These are phyloP conservation scores for Beauveria scarabaeidicola DNA, from an alignment of 2,329 filamentous ascomycete species.

Conservation along the genomic window DNA sequence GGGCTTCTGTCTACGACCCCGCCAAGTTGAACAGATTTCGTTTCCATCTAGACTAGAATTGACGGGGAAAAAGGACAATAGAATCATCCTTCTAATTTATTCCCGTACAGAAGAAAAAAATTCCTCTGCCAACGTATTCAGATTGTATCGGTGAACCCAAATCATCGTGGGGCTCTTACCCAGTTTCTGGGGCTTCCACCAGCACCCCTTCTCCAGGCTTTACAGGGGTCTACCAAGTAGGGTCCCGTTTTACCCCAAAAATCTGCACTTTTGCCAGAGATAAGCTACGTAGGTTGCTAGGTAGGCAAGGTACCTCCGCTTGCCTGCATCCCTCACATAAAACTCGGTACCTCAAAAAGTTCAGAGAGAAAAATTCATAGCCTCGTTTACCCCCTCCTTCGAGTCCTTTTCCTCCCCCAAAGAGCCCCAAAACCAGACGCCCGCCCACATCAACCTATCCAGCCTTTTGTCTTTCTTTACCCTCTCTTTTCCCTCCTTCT, in stretches of 20 bases:
- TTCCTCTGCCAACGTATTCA: too few species aligned
- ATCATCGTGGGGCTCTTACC: too few species aligned
- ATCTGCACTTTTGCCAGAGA: neutral
- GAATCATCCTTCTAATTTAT: too few species aligned
- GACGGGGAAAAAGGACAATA: too few species aligned
- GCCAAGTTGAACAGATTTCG: too few species aligned
- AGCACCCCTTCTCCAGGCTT: too few species aligned
- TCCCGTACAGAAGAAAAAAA: too few species aligned
- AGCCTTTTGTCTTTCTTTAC: neutral
- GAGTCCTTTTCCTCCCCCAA: neutral
- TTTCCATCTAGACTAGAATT: too few species aligned
- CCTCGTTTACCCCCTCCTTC: neutral
- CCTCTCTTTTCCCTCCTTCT: neutral
- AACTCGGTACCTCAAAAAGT: neutral
- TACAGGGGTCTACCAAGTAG: too few species aligned
- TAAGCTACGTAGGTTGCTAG: neutral
- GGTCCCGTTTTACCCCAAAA: constrained; percentile 4
- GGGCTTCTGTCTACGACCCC: too few species aligned
- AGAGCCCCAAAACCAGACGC: constrained; percentile 3
- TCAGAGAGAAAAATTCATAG: neutral
- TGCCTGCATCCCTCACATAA: neutral
- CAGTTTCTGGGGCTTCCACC: too few species aligned
- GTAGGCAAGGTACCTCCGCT: neutral
- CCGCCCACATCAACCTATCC: neutral
- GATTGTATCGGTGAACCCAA: too few species aligned